phyloP scores from a whole-genome alignment of 2,329 filamentous ascomycete genomes.

The Penicillium italicum region DNA sequence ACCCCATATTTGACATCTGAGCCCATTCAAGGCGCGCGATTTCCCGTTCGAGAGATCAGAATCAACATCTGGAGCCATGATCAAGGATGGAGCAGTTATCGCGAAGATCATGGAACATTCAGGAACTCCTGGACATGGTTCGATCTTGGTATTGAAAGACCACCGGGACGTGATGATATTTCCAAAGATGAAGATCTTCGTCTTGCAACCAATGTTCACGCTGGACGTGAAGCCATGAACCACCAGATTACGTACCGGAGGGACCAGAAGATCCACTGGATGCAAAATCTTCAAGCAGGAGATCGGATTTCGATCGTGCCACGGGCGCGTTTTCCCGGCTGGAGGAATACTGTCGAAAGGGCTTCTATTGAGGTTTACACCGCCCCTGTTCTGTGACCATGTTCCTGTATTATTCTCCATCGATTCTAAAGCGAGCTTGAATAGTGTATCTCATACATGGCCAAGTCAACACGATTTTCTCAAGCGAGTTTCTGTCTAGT shows the following conservation, averaged over 20 bases:
- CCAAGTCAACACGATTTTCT: too few species aligned
- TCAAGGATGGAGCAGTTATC: slow-evolving; percentile 7
- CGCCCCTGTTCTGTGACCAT: neutral
- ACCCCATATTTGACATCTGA: slow-evolving; percentile 6
- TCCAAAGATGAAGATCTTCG: neutral
- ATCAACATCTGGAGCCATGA: slow-evolving; percentile 12
- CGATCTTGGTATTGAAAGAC: slow-evolving; percentile 2
- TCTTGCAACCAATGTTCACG: slow-evolving; percentile 9
- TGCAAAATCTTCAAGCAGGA: neutral
- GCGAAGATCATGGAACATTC: neutral
- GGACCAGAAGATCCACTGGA: neutral
- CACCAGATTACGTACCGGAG: neutral
- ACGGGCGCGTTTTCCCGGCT: slow-evolving; percentile 2
- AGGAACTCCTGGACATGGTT: slow-evolving; percentile 12
- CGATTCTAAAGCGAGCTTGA: neutral
- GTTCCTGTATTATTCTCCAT: neutral
- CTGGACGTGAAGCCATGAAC: neutral
- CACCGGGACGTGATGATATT: neutral
- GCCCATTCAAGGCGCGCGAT: slow-evolving; percentile 3
- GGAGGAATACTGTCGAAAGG: slow-evolving; percentile 3
- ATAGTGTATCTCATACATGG: neutral
- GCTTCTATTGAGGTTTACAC: slow-evolving; percentile 11
- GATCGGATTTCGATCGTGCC: slow-evolving; percentile 8
- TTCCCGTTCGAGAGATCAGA: slow-evolving; percentile 6
- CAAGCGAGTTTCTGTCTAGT: too few species aligned